Conservation (phyloP, 345 rosid species). For the Reutealis trisperma region DNA sequence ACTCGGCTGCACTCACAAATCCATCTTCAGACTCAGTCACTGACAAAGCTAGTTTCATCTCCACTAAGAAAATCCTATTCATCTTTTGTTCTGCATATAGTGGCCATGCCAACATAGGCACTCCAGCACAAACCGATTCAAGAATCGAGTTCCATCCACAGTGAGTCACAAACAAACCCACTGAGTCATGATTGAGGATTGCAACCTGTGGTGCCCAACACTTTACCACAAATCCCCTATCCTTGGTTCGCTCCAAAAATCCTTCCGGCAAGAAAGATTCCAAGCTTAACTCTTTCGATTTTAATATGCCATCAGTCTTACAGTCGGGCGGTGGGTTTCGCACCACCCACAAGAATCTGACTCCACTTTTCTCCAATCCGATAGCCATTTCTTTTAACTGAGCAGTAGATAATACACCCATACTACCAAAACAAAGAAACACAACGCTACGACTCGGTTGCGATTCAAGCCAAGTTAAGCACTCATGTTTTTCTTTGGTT, state of each 20-base stretch:
- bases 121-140: conserved; percentile 54
- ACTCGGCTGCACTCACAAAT: conserved; percentile 44
- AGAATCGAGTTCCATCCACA: conserved; percentile 76
- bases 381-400: conserved; percentile 47
- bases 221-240: conserved; percentile 50
- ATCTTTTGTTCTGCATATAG: conserved; percentile 48
- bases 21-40: conserved; percentile 44
- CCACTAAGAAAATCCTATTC: conserved; percentile 45
- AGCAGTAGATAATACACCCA: conserved; percentile 28
- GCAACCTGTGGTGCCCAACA: conserved; percentile 66
- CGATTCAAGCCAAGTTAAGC: conserved; percentile 40
- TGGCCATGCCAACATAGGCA: conserved; percentile 60
- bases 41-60: conserved; percentile 49
- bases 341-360: conserved; percentile 50
- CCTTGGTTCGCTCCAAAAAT: conserved; percentile 39
- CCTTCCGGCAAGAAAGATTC: conserved; percentile 39
- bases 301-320: background rate
- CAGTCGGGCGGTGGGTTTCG: conserved; percentile 25
- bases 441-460: conserved; percentile 39
- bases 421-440: conserved; percentile 43
- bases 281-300: background rate
- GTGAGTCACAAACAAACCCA: conserved; percentile 68
- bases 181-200: conserved; percentile 46
- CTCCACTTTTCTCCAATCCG: conserved; percentile 42
- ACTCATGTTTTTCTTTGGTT: conserved; percentile 10